These are phyloP conservation scores for Penicillium angulare DNA, from an alignment of 495 filamentous ascomycete genomes.

Conservation along the genomic window DNA sequence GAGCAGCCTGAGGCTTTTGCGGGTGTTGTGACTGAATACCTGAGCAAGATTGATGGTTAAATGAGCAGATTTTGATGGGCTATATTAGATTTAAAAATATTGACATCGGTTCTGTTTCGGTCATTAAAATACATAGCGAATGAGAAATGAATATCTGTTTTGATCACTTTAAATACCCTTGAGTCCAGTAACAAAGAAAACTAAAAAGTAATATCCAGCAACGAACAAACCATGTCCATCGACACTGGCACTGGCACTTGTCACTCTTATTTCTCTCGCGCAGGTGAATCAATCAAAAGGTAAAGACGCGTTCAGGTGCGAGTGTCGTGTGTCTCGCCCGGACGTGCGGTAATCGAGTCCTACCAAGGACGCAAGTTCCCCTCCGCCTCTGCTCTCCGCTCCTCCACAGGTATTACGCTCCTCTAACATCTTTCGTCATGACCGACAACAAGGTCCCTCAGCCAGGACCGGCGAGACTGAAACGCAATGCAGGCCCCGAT, in stretches of 20 bases:
- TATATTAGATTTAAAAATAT: background rate
- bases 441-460: conserved; percentile 68
- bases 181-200: too few species aligned
- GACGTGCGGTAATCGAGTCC: conserved; percentile 17
- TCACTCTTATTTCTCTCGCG: too few species aligned
- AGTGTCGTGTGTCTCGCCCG: conserved; percentile 9
- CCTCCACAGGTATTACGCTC: conserved; percentile 3
- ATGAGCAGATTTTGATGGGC: background rate
- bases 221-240: too few species aligned
- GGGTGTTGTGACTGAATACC: conserved; percentile 54
- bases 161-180: background rate
- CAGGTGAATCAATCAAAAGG: background rate
- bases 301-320: too few species aligned
- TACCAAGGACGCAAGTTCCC: conserved; percentile 14
- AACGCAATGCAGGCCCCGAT: conserved; percentile 79
- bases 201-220: too few species aligned
- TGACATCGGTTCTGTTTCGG: background rate
- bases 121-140: conserved; percentile 1
- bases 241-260: too few species aligned
- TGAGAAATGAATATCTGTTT: conserved; percentile 2
- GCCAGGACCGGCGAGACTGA: conserved; percentile 84
- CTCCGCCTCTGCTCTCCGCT: conserved; percentile 5
- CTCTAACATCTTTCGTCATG: conserved; percentile 26
- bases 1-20: conserved; percentile 69
- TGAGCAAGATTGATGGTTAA: conserved; percentile 35